Evolutionary conservation across 768 basidiomycete genomes (phyloP).

Genomic region (Lenzites betulinus): DNA sequence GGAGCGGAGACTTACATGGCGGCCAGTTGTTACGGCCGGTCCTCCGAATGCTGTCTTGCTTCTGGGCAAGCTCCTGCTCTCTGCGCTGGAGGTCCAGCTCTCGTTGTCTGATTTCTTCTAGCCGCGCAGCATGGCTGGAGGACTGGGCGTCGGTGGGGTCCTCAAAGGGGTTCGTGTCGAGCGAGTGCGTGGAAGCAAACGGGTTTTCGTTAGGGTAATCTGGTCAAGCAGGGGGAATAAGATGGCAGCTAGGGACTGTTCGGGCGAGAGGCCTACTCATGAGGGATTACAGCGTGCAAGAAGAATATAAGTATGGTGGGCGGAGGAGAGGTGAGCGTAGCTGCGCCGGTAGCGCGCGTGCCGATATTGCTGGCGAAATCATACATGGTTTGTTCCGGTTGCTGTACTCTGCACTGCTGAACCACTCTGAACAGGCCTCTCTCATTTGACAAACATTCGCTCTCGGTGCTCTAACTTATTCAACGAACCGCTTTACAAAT

Average conservation of each 20-base stretch:
- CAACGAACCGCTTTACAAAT: too few relatives aligned
- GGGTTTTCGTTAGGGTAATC: slow-evolving; percentile 62
- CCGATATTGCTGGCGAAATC: background rate
- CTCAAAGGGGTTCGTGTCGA: slow-evolving; percentile 89
- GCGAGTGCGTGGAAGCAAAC: slow-evolving; percentile 81
- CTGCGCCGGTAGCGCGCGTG: slow-evolving; percentile 16
- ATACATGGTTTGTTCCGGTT: slow-evolving; percentile 15
- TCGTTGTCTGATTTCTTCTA: slow-evolving; percentile 71
- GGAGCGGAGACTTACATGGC: slow-evolving; percentile 57
- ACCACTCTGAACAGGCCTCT: too few relatives aligned
- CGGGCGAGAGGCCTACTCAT: slow-evolving; percentile 7
- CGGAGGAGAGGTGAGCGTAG: slow-evolving; percentile 5
- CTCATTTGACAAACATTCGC: too few relatives aligned
- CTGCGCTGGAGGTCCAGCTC: slow-evolving; percentile 82
- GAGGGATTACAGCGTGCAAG: slow-evolving; percentile 7
- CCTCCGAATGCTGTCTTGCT: slow-evolving; percentile 65
- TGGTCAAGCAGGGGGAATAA: slow-evolving; percentile 18
- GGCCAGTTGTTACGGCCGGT: slow-evolving; percentile 95
- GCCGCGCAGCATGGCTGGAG: slow-evolving; percentile 41
- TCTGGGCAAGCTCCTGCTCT: slow-evolving; percentile 71
- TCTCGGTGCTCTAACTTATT: too few relatives aligned
- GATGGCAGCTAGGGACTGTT: background rate
- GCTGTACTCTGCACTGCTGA: background rate
- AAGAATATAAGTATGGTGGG: slow-evolving; percentile 23
- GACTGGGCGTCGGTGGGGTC: slow-evolving; percentile 56